phyloP scores from a whole-genome alignment of 176 grass and related monocot species.

The Raddia guianensis region DNA sequence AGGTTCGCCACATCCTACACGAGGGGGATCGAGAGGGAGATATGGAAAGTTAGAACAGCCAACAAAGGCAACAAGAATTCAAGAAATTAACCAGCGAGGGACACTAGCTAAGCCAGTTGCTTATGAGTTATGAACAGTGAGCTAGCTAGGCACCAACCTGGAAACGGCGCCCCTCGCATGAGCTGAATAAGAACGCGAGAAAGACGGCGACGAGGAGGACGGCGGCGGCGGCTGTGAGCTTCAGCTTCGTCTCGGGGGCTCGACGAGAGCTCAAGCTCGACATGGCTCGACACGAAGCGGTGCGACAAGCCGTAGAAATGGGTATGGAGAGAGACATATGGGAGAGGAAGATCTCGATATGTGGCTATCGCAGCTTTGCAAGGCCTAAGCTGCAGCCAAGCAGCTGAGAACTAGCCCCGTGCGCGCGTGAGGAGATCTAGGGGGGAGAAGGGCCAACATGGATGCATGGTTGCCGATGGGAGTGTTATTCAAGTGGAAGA shows the following conservation, averaged over 20 bases:
- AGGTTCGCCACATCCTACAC: constrained; percentile 37
- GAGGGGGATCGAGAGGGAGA: background rate
- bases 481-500: constrained; percentile 56
- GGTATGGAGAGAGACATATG: constrained; percentile 26
- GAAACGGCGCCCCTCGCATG: constrained; percentile 49
- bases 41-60: background rate
- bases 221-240: constrained; percentile 27
- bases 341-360: constrained; percentile 18
- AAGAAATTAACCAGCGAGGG: too few relatives aligned
- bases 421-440: background rate
- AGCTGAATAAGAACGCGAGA: constrained; percentile 39
- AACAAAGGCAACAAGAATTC: background rate
- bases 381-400: background rate
- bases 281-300: constrained; percentile 33
- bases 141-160: constrained; percentile 38
- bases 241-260: constrained; percentile 25
- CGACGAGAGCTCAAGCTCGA: constrained; percentile 16
- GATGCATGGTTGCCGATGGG: constrained; percentile 41
- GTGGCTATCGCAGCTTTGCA: background rate
- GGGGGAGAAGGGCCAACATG: constrained; percentile 14
- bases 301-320: background rate
- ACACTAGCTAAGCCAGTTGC: background rate
- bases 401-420: constrained; percentile 2
- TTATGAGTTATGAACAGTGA: background rate
- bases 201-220: constrained; percentile 48